Evolutionary conservation across 345 rosid genomes (phyloP).

Genomic region (Eucalyptus tenuipes): DNA sequence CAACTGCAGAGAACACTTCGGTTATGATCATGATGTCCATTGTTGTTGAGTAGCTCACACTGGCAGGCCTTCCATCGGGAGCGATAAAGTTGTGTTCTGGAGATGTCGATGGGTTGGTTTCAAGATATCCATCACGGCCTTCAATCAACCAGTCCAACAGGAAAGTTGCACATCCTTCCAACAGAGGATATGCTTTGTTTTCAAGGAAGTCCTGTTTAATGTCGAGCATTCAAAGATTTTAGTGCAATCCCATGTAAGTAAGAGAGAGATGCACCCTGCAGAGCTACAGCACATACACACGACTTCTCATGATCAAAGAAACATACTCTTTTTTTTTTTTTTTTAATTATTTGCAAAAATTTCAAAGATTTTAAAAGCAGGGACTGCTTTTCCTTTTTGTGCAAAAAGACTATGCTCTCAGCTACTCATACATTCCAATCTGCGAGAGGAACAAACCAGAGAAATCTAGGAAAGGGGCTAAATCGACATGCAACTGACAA

Average conservation of each 20-base stretch:
- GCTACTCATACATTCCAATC: neutral
- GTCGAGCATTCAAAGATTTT: neutral
- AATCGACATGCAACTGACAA: neutral
- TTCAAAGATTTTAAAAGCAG: neutral
- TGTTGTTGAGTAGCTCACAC: slow-evolving; percentile 92
- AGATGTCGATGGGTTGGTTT: slow-evolving; percentile 93
- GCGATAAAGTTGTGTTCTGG: slow-evolving; percentile 80
- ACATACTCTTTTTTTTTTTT: neutral
- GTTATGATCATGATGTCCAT: slow-evolving; percentile 85
- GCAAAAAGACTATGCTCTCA: neutral
- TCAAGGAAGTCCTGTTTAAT: slow-evolving; percentile 55
- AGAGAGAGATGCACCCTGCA: neutral
- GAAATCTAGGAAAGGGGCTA: neutral
- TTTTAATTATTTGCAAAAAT: neutral
- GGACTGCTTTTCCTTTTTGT: neutral
- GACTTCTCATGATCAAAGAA: neutral
- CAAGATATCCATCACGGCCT: slow-evolving; percentile 64
- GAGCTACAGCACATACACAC: neutral
- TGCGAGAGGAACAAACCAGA: neutral
- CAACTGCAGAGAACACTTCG: slow-evolving; percentile 62
- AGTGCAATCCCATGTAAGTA: neutral
- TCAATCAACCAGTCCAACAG: slow-evolving; percentile 88
- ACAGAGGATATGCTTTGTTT: slow-evolving; percentile 64
- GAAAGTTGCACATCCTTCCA: slow-evolving; percentile 75
- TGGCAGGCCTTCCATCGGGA: slow-evolving; percentile 71